Percentiles rank a stretch among this genome's conserved stretches.
These are phyloP conservation scores for Irpex sp. DNA, from an alignment of 1,284 basidiomycete genomes.

Conservation along the genomic window DNA sequence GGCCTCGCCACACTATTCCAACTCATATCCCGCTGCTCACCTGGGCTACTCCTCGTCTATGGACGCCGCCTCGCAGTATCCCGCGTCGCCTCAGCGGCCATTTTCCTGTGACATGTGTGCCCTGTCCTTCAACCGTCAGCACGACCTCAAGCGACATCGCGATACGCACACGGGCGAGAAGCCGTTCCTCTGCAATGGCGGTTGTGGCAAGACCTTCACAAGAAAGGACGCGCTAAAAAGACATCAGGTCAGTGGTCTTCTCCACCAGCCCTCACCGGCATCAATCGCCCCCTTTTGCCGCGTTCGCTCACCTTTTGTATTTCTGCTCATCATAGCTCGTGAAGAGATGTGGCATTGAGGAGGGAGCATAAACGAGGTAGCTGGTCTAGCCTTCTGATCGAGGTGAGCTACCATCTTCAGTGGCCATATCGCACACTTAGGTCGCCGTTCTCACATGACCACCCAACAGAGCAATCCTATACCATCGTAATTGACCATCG, in stretches of 20 bases:
- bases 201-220: constrained; percentile 80
- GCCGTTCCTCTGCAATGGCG: constrained; percentile 75
- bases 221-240: constrained; percentile 79
- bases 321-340: constrained; percentile 49
- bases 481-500: not conserved
- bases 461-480: not conserved
- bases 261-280: not conserved
- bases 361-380: constrained; percentile 39
- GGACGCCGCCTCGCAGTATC: constrained; percentile 44
- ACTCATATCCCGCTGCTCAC: constrained; percentile 12
- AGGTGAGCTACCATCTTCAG: constrained; percentile 12
- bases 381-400: not conserved
- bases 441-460: not conserved
- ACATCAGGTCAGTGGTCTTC: constrained; percentile 55
- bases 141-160: constrained; percentile 76
- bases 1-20: constrained; percentile 46
- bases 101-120: constrained; percentile 76
- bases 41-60: constrained; percentile 22
- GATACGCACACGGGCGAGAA: constrained; percentile 81
- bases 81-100: constrained; percentile 63
- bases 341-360: constrained; percentile 70
- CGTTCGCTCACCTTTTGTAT: not conserved
- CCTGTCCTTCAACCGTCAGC: constrained; percentile 79
- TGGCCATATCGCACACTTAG: not conserved
- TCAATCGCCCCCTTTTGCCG: not conserved